Base-by-base conservation (phyloP, 768 basidiomycete genomes). In the Goffeauzyma gilvescens region DNA sequence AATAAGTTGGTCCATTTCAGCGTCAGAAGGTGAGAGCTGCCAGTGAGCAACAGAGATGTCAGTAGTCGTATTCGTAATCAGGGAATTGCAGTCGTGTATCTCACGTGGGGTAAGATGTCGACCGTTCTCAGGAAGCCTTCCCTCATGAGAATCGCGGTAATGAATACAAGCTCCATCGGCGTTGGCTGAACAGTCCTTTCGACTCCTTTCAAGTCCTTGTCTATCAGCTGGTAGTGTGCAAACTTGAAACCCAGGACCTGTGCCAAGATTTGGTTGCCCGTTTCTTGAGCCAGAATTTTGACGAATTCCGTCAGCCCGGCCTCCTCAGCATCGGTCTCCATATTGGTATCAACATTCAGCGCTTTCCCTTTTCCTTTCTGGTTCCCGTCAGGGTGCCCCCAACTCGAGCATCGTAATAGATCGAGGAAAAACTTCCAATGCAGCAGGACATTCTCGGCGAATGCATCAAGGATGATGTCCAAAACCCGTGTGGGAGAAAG, bases 231-330 rank as follows among this genome's bases (percentile, higher is more conserved):
- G 63, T 90, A 89, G 59, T 79, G 77, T 7, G 73, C 71, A 55
- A 93, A 90, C 64, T 98, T 98, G 72, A 96, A 96, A n/a, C 93
- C 93, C 17, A 98, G 68, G 6, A 96, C 81, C 65, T 98, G 87
- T 12, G 84, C 54, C 23, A 64, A 41, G 14, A 64, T 58, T 7
- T 57, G 39, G 41, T 58, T 57, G 14, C 62, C 60, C 5, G 17
- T 37, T 40, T 55, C 54, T 7, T 12, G 24, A 1, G 17, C 30
- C 18, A 55, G 20, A 12, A 33, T 18, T 17, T 13, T 32, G 14
- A 10, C 34, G 42, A 50, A 45, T 26, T 54, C 54, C 7, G 58
- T 50, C n/a, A 53, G 47, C 5, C 32, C 39, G 15, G 54, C 41
- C 9, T 64, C 49, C 4, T 50, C 47, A 0, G 46, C 50, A 48